Base-by-base conservation (phyloP, 257 asterid genomes). In the Rehmannia glutinosa region DNA sequence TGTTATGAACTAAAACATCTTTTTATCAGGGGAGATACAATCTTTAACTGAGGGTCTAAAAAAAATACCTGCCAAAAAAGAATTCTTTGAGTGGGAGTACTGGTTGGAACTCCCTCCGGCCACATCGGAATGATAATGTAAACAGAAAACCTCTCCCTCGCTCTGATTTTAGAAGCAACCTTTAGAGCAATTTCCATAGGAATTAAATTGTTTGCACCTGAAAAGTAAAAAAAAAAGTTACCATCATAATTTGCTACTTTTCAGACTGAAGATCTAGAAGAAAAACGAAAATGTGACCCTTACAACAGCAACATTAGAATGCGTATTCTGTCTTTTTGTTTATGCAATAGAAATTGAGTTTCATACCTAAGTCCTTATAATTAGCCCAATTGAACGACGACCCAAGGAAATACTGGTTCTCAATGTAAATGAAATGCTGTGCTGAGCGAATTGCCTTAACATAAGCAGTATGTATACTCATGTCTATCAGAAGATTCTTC, bases 101-200 rank as follows among this genome's bases (percentile, higher is more conserved):
- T 83, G 1, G 89, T 86, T 20, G 97, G 97, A 80, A 56, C 90
- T 60, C 97, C 97, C 79, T 91, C 97, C 1, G 97, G 97, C 97
- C 97, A 91, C 97, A 91, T 91, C 1, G 97, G 97, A 73, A 91
- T 72, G 7, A 91, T 77, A 68, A 91, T 81, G 56, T 91, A 91
- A 28, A 84, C 97, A 16, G 95, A 66, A 77, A 91, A 91, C 75
- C 96, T 86, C 80, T 91, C 96, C 13, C 81, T 64, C 23, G 88
- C 87, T 75, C 82, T 78, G 77, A 91, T 91, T 73, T 91, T 91
- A 46, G 84, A 80, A 54, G 91, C 96, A 51, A 91, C 76, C 77
- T 91, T 91, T 8, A 91, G 95, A 69, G 96, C 97, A 27, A 91
- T 88, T 82, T 91, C 97, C 96, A 91, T 91, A 21, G 97, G 96